A percentile compares a stretch with the other conserved stretches of the same genome.
These are phyloP conservation scores for Fraxinus paxiana DNA, from an alignment of 305 asterid genomes.

Conservation along the genomic window DNA sequence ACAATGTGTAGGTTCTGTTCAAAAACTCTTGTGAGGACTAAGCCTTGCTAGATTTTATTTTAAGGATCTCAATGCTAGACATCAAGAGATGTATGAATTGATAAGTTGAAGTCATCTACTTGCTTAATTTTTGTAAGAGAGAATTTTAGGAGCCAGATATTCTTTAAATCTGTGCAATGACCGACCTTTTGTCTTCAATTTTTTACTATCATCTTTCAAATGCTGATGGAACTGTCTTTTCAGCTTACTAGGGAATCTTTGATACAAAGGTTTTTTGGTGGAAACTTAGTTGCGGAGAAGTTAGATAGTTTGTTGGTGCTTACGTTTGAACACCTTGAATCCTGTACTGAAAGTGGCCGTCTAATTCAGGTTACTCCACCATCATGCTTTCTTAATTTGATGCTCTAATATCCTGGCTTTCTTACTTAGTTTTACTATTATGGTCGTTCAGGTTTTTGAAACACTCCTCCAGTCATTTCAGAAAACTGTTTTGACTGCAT, in stretches of 20 bases:
- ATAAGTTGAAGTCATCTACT: not conserved
- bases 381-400: not conserved
- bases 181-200: not conserved
- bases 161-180: not conserved
- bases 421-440: conserved; percentile 8
- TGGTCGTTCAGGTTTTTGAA: conserved; percentile 67
- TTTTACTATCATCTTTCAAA: not conserved
- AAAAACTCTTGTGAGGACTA: not conserved
- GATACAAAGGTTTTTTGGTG: conserved; percentile 48
- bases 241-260: conserved; percentile 59
- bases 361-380: conserved; percentile 48
- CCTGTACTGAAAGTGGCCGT: conserved; percentile 58
- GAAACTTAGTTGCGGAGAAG: conserved; percentile 53
- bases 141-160: not conserved
- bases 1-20: not conserved
- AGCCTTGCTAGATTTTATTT: not conserved
- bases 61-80: not conserved
- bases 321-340: conserved; percentile 62
- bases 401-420: conserved; percentile 3
- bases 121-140: not conserved
- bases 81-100: not conserved
- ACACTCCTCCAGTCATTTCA: conserved; percentile 74
- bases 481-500: conserved; percentile 72
- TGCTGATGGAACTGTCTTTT: conserved; percentile 24
- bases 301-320: conserved; percentile 81